Base-by-base conservation (phyloP, 805 yeast species). In the Candida stauntonica region DNA sequence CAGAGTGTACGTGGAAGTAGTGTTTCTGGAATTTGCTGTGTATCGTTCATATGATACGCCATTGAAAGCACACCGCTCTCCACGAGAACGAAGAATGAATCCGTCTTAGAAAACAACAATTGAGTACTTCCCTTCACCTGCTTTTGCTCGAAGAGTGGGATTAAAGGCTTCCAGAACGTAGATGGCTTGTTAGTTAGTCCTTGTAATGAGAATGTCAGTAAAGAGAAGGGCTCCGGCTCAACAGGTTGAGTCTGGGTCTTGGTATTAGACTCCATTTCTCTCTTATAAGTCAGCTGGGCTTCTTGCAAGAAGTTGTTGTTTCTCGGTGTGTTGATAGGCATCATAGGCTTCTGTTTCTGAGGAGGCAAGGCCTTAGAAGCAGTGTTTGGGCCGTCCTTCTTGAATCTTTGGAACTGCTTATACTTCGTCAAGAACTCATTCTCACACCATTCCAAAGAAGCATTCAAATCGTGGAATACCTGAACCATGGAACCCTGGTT, bases 401-500 rank as follows among this genome's bases (percentile, higher is more conserved):
- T 46, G 32, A 40, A 36, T 3, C 32, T 36, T 33, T 66, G 62
- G 29, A 66, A 46, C 26, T 60, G 52, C 35, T 53, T 64, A 42
- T 65, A 67, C 44, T 64, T 59, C 5, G 47, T 43, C 52, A 93
- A 69, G 50, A 89, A 87, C 51, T 82, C 81, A 62, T 93, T 91
- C 60, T 93, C 99, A 66, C 97, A 87, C 96, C 96, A 91, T 61
- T 93, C 98, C 30, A 93, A 70, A 0, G 96, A 95, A 39, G 83
- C 75, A 56, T 93, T 93, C 51, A 93, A 70, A 38, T 86, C 83
- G 38, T 74, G 75, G 56, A 88, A 91, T 31, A 89, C 68, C 50
- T 79, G 79, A 4, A 42, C 78, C 75, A 58, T 58, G 19, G 66
- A 70, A 31, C 68, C 61, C 23, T 59, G 64, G 39, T 70, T n/a